Conservation (phyloP, 495 filamentous ascomycete species). For the Aspergillus carlsbadensis region DNA sequence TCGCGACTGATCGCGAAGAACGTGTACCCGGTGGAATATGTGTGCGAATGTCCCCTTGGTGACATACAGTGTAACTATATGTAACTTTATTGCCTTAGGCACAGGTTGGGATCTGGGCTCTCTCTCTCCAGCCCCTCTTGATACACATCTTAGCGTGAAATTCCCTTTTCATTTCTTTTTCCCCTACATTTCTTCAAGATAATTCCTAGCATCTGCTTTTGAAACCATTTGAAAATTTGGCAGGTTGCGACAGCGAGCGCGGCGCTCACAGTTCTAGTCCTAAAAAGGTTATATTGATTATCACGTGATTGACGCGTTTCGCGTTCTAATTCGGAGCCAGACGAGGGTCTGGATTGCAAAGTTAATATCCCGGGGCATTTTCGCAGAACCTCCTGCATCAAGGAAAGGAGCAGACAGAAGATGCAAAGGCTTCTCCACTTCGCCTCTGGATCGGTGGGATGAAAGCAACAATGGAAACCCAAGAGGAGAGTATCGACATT, state of each 20-base stretch:
- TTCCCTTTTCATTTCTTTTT: background rate
- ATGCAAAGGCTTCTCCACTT: background rate
- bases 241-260: too few relatives aligned
- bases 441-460: background rate
- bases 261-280: constrained; percentile 27
- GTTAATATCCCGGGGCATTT: background rate
- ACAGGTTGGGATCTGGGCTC: too few relatives aligned
- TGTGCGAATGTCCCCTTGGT: background rate
- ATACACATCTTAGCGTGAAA: too few relatives aligned
- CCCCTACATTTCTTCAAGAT: background rate
- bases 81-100: background rate
- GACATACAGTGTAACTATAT: constrained; percentile 1
- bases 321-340: constrained; percentile 24
- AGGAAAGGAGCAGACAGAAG: background rate
- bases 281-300: constrained; percentile 32
- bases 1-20: constrained; percentile 49
- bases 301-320: constrained; percentile 43
- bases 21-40: background rate
- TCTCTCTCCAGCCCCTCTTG: too few relatives aligned
- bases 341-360: background rate
- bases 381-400: background rate
- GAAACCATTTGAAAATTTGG: too few relatives aligned
- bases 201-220: background rate
- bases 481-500: constrained; percentile 50
- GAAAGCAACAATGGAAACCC: constrained; percentile 40